Base-by-base conservation (phyloP, 805 yeast species). In the Candida coquimbonensis region DNA sequence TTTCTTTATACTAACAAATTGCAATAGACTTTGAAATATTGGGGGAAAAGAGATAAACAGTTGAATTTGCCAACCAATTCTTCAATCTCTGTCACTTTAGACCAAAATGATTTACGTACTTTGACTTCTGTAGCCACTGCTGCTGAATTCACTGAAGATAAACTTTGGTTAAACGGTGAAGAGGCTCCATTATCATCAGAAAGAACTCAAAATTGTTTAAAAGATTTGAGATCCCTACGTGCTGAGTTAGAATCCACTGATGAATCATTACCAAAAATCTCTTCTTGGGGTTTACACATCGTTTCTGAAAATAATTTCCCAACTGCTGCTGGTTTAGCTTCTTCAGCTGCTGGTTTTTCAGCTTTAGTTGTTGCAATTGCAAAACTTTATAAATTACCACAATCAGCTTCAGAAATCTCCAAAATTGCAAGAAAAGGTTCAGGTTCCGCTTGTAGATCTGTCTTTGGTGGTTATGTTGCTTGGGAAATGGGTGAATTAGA, bases 311-410 rank as follows among this genome's bases (percentile, higher is more conserved):
- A 93, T 71, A 93, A 93, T 68, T 93, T 93, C 74, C 99, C 99
- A 43, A 93, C 99, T 25, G 99, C 99, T 31, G 99, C 99, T 7
- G 99, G 99, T 3, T 75, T 93, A 56, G 99, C 99, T 0, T 88
- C 96, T 1, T 85, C 96, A 6, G 99, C 99, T 13, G 98, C 99
- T 9, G 99, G 99, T 0, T 91, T 89, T 66, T 96, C 99, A 33
- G 99, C 99, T 9, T 74, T 93, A 50, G 95, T 91, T 21, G 78
- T 78, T 41, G 87, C 96, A n/a, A 79, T 93, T 59, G 89, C 98
- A 16, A 77, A 76, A 60, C 73, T 93, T 48, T 93, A 83, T 69
- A 66, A 86, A 64, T 78, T 93, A 49, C 95, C 96, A n/a, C 85
- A 86, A 60, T 77, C 84, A 49, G 73, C 77, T 59, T 84, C 93